Percentiles rank a stretch among this genome's conserved stretches.
Evolutionary conservation across 148 eudicot genomes (phyloP).

Genomic region (Heliosperma pusillum): DNA sequence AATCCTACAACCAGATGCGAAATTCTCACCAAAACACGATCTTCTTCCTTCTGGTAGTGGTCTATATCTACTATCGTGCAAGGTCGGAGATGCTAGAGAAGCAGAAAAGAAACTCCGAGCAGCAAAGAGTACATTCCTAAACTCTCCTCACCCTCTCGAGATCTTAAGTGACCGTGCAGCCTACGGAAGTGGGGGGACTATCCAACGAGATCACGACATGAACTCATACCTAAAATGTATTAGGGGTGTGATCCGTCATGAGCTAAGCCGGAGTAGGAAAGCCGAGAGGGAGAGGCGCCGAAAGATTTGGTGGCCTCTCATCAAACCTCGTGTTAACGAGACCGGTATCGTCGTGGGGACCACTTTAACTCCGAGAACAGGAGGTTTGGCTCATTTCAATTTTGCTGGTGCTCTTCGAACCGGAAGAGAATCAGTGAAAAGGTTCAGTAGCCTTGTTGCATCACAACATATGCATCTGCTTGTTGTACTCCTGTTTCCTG

Average conservation of each 20-base stretch:
- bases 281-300: constrained; percentile 45
- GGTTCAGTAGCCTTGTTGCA: constrained; percentile 66
- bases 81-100: constrained; percentile 35
- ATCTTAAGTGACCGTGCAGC: constrained; percentile 84
- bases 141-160: constrained; percentile 93
- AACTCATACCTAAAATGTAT: constrained; percentile 64
- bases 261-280: constrained; percentile 57
- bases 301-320: constrained; percentile 71
- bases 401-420: constrained; percentile 50
- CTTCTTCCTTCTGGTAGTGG: constrained; percentile 91
- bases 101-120: constrained; percentile 61
- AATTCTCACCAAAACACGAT: constrained; percentile 71
- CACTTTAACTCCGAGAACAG: constrained; percentile 27
- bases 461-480: constrained; percentile 85
- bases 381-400: constrained; percentile 32
- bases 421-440: constrained; percentile 59
- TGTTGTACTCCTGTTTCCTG: constrained; percentile 64
- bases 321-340: constrained; percentile 34
- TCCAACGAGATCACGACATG: constrained; percentile 89
- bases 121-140: constrained; percentile 60
- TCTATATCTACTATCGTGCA: constrained; percentile 55
- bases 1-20: constrained; percentile 84
- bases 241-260: constrained; percentile 59
- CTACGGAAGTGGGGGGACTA: constrained; percentile 73
- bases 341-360: constrained; percentile 36